Base-by-base conservation (phyloP, 306 rosid species). In the Morella rubra region DNA sequence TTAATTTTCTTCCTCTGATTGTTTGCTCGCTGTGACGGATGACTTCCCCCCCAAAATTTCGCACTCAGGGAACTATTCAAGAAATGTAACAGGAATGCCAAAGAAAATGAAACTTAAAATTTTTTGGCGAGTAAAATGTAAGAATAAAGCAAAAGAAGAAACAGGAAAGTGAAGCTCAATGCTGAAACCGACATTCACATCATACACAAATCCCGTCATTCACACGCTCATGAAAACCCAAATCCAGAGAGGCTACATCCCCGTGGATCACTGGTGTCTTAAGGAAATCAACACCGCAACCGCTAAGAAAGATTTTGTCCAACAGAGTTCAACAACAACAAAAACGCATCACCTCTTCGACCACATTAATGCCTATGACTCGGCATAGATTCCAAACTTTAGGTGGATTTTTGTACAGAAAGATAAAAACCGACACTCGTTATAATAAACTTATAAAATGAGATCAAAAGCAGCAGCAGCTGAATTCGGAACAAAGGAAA, bases 401-500 rank as follows among this genome's bases (percentile, higher is more conserved):
- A 85, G 81, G 80, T 76, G 81, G 82, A 73, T 84, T 77, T 84
- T 82, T 59, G 84, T 79, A 82, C 79, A 86, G 87, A 87, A 85
- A 88, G 84, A 87, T 74, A 73, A 79, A 83, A 79, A 81, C 89
- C 86, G 88, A 88, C 85, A 80, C 72, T 80, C 32, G 79, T 68
- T 76, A 73, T 74, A 44, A 75, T 68, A 58, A 69, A 77, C 51
- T 75, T 32, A 2, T 2, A 32, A 75, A 62, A 69, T 24, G 40
- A 84, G 44, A 80, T 78, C 71, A 77, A 72, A 71, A 82, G 77
- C 77, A 75, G 77, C 72, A 86, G 86, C 77, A 83, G 84, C 76
- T 80, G 76, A 79, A 86, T 79, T 80, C 75, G 67, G 84, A 88
- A 88, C 77, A 84, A 92, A 85, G 91, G 85, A 87, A 92, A 87